Conservation (phyloP, 2,329 filamentous ascomycete genomes). For the Dothideomycetes sp. region DNA sequence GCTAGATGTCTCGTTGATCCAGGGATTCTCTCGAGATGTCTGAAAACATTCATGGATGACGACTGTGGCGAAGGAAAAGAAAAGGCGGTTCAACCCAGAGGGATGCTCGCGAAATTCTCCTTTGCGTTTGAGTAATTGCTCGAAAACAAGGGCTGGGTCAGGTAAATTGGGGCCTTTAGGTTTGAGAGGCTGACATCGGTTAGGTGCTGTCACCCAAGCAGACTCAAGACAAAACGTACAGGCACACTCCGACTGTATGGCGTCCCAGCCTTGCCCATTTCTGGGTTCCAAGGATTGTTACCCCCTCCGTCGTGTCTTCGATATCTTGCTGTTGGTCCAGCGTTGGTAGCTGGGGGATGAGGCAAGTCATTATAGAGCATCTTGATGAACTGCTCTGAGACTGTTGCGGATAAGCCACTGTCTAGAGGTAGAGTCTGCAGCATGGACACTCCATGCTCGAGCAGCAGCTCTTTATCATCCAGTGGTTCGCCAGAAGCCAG, state of each 20-base stretch:
- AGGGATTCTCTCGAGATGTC: conserved; percentile 27
- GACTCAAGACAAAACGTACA: too few species aligned
- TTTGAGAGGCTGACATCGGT: conserved; percentile 32
- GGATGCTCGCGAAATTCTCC: conserved; percentile 32
- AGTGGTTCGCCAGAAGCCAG: conserved; percentile 35
- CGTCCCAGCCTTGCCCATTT: conserved; percentile 42
- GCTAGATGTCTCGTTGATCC: conserved; percentile 36
- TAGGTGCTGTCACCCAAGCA: too few species aligned
- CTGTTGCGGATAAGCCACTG: conserved; percentile 36
- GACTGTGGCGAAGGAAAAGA: conserved; percentile 38
- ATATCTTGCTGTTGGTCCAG: conserved; percentile 35
- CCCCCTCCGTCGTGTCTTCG: conserved; percentile 33
- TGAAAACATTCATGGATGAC: conserved; percentile 40
- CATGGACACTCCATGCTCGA: conserved; percentile 43
- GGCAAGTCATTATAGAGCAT: conserved; percentile 44
- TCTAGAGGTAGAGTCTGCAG: conserved; percentile 39
- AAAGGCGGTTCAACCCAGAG: conserved; percentile 32
- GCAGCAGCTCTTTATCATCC: conserved; percentile 35
- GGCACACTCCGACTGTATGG: conserved; percentile 35
- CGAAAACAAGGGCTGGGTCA: conserved; percentile 37
- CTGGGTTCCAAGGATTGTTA: conserved; percentile 39
- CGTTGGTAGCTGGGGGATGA: conserved; percentile 36
- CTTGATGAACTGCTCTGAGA: conserved; percentile 40
- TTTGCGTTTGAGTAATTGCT: conserved; percentile 32
- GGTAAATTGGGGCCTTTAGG: conserved; percentile 40